Evolutionary conservation across 2,329 filamentous ascomycete species (phyloP).

Genomic region (Colletotrichum noveboracense): DNA sequence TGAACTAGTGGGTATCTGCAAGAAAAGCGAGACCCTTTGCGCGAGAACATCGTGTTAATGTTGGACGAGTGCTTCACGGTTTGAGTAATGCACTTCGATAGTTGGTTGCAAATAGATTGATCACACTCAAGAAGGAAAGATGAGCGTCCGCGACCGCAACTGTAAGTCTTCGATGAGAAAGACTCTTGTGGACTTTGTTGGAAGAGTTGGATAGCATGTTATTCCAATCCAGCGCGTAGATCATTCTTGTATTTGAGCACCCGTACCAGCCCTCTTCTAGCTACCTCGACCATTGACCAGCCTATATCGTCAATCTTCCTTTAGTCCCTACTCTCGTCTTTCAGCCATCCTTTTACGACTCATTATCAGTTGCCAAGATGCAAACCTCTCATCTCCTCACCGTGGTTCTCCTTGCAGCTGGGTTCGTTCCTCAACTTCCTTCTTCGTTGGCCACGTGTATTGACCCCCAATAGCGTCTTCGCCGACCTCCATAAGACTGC

Average conservation of each 20-base stretch:
- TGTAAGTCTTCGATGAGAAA: no score
- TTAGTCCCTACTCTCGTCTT: background rate
- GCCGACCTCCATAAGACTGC: background rate
- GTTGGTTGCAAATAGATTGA: background rate
- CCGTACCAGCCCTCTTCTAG: background rate
- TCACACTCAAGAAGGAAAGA: background rate
- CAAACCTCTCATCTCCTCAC: background rate
- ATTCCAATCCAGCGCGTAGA: no score
- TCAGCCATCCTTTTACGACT: fast-evolving
- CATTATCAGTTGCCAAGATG: background rate
- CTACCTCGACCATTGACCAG: background rate
- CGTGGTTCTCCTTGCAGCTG: background rate
- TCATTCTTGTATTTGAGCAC: background rate
- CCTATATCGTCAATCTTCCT: background rate
- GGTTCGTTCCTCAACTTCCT: background rate
- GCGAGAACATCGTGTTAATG: background rate
- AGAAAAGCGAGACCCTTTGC: background rate
- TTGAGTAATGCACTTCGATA: background rate
- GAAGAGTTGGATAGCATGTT: background rate
- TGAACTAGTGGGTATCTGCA: background rate
- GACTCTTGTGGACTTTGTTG: background rate
- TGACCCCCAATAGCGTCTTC: background rate
- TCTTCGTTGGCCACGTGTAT: background rate
- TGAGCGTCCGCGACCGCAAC: background rate
- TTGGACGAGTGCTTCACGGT: background rate